A percentile compares a stretch with the other conserved stretches of the same genome.
phyloP scores from a whole-genome alignment of 257 asterid genomes.

The Forsythia suspensa region DNA sequence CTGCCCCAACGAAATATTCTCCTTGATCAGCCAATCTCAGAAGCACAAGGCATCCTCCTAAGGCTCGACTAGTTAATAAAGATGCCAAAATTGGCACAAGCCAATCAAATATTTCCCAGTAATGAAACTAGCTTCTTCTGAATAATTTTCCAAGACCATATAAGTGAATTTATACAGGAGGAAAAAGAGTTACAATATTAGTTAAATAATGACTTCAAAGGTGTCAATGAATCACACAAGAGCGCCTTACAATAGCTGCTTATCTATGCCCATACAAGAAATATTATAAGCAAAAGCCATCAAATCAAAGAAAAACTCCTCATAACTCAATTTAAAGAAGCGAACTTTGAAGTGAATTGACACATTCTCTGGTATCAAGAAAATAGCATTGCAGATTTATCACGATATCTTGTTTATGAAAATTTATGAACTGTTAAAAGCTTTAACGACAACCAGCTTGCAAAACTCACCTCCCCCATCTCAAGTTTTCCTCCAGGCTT shows the following conservation, averaged over 20 bases:
- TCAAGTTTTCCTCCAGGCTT: slow-evolving; percentile 93
- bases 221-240: neutral
- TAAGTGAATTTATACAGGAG: neutral
- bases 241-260: neutral
- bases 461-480: slow-evolving; percentile 86
- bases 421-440: slow-evolving; percentile 1
- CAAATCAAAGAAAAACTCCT: neutral
- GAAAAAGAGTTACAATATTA: too few relatives aligned
- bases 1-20: neutral
- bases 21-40: neutral
- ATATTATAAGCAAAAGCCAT: neutral
- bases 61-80: neutral
- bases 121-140: neutral
- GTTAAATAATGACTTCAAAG: too few relatives aligned
- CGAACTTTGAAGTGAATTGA: neutral
- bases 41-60: neutral
- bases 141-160: neutral
- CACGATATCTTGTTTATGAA: neutral
- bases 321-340: neutral
- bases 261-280: neutral
- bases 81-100: neutral
- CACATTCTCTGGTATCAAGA: neutral
- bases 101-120: neutral
- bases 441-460: neutral
- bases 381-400: neutral